Percentiles rank a stretch among this genome's conserved stretches.
phyloP scores from a whole-genome alignment of 176 grass and related monocot genomes.

The Oryza nivara region DNA sequence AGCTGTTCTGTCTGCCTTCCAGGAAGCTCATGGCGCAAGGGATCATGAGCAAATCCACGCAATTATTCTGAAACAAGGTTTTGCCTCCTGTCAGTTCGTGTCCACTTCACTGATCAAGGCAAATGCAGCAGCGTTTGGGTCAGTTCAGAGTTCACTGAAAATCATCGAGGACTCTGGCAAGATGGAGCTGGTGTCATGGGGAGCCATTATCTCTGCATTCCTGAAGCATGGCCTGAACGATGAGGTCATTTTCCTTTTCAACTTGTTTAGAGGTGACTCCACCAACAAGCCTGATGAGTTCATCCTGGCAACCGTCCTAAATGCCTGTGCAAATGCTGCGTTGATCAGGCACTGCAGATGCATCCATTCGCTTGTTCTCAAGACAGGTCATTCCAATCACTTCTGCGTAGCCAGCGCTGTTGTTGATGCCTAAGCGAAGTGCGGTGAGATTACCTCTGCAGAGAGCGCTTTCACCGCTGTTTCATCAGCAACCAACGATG shows the following conservation, averaged over 20 bases:
- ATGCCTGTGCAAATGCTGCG: conserved; percentile 52
- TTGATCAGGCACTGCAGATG: conserved; percentile 51
- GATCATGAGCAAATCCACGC: conserved; percentile 51
- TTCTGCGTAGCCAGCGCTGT: conserved; percentile 53
- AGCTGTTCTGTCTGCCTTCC: conserved; percentile 44
- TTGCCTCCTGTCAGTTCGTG: conserved; percentile 49
- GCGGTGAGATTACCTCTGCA: conserved; percentile 50
- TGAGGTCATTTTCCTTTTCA: conserved; percentile 46
- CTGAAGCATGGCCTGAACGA: conserved; percentile 42
- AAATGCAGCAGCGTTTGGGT: conserved; percentile 37
- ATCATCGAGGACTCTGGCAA: conserved; percentile 34
- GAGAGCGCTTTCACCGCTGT: conserved; percentile 32
- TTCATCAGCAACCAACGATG: conserved; percentile 35
- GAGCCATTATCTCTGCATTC: conserved; percentile 53
- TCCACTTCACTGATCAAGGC: conserved; percentile 56
- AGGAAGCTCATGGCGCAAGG: conserved; percentile 33
- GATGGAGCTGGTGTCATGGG: conserved; percentile 60
- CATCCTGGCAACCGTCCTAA: conserved; percentile 52
- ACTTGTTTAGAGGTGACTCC: conserved; percentile 35
- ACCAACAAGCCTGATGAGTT: conserved; percentile 49
- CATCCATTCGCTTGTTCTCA: conserved; percentile 51
- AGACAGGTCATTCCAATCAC: conserved; percentile 44
- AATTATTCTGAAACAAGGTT: conserved; percentile 52
- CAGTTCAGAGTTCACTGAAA: conserved; percentile 35
- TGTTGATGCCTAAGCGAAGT: conserved; percentile 70